These are phyloP conservation scores for Thielaviopsis ethacetica DNA, from an alignment of 2,329 filamentous ascomycete genomes.

Conservation along the genomic window DNA sequence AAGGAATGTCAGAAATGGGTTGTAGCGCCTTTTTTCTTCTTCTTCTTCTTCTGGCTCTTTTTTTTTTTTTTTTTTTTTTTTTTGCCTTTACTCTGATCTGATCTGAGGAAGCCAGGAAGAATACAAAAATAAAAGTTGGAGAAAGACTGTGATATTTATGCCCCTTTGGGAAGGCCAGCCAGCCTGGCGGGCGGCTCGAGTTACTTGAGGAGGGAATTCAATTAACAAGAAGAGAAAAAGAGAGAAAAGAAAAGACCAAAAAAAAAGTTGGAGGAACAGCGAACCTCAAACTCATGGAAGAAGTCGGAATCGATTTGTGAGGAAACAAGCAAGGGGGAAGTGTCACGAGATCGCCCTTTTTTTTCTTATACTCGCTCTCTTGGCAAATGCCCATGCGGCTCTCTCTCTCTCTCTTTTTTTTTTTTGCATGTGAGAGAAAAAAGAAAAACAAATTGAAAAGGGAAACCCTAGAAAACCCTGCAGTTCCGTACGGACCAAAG, in stretches of 20 bases:
- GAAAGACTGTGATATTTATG: constrained; percentile 8
- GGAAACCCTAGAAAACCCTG: too few relatives aligned
- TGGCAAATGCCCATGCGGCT: not conserved
- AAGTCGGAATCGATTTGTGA: not conserved
- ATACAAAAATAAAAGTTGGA: constrained; percentile 17
- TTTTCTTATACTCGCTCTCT: not conserved
- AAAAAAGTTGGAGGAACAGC: constrained; percentile 19
- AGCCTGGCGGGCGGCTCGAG: not conserved
- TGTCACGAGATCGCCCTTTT: not conserved
- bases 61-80: not conserved
- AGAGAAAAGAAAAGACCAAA: constrained; percentile 18
- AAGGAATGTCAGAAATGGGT: not conserved
- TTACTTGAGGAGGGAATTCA: not conserved
- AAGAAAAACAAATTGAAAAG: too few relatives aligned
- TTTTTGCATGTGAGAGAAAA: too few relatives aligned
- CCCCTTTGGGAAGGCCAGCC: not conserved
- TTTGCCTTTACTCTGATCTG: not conserved
- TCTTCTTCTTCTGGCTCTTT: not conserved
- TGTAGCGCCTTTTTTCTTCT: not conserved
- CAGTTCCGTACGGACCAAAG: constrained; percentile 40
- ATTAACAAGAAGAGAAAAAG: not conserved
- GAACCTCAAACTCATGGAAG: not conserved
- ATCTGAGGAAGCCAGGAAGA: too few relatives aligned
- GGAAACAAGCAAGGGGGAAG: not conserved
- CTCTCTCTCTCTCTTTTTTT: too few relatives aligned